Base-by-base conservation (phyloP, 2,329 filamentous ascomycete species). In the Aspergillus pseudonomiae region DNA sequence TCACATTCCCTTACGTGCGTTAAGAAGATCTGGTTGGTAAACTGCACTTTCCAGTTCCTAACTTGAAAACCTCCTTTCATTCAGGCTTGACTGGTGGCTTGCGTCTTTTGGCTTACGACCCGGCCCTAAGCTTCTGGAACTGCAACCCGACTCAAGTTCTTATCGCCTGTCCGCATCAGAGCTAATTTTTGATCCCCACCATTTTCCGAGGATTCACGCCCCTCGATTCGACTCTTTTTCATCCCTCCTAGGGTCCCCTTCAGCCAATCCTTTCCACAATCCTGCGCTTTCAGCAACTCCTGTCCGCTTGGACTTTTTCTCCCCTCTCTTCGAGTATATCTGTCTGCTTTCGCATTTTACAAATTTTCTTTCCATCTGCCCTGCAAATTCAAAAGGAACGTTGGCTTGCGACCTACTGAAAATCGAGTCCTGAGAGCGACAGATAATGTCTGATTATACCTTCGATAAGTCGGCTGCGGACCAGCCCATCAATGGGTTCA, bases 391-490 rank as follows among this genome's bases (percentile, higher is more conserved):
- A 11, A 55, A 19, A 55, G 30, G 52, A 48, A 55, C n/a, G 32
- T 28, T 12, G 11, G 6, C 45, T 46, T 52, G 36, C 58, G 48
- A 45, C 48, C 36, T 60, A 2, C 32, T 14, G 12, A 36, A 36
- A 43, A 30, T 56, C 54, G 39, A 46, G 30, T 28, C 26, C 11
- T 24, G 48, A 34, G 45, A 45, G 32, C 16, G 32, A 41, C n/a
- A 36, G 32, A 48, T 32, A 57, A 77, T 77, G 75, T 73, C 75
- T 55, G 73, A 76, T 57, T 68, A 68, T 36, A 54, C 68, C 39
- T 68, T 64, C 60, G 66, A 75, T 58, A 70, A 68, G 24, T 63
- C 67, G n/a, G 48, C 48, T 34, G 69, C 71, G 30, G 73, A 77
- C 53, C 55, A 62, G 30, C 71, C 72, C 34, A 72, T 77, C 56